Evolutionary conservation across 768 basidiomycete genomes (phyloP), one percentile per base, ranked within the genome.

Genomic region (Boletellus sp.): DNA sequence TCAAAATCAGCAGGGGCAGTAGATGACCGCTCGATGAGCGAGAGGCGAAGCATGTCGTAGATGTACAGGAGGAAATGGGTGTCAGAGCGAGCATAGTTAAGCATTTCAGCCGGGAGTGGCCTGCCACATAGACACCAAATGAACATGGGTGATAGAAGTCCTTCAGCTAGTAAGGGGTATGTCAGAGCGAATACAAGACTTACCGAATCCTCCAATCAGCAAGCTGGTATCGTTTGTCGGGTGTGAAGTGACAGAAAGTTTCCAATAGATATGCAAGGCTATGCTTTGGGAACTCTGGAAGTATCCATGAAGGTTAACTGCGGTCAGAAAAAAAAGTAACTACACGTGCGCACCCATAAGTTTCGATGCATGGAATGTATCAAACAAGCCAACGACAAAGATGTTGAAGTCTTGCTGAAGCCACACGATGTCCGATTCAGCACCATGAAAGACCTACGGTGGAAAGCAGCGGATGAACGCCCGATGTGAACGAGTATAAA

Each of bases 181-280:
- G 36, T 19, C 9, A 40, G 40, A 48, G 33, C 7, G 38, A 48
- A 42, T 12, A 9, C 13, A 45, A 37, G 10, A 58, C 77, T 24
- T 36, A 87, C 83, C 93, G 80, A 57, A 97, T 90, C 22, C 96
- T 83, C 96, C 96, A 99, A 67, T 99, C 96, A 10, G 95, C 96
- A 6, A 95, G 75, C 61, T 97, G 96, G 63, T 95, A 98, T 26
- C 91, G 82, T 70, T 99, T 99, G 72, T 98, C 95, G 0, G 95
- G 83, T 7, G 78, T 77, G 58, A 93, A 94, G 60, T 92, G 84
- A 61, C 91, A 94, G 62, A 91, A 97, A 74, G 87, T 85, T 57
- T 86, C 83, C 8, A 98, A 78, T 12, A 98, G 76, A 37, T 83
- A 79, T 0, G 90, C 90, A 13, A 99, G 81, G 2, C 87, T 87